Percentiles rank a stretch among this genome's conserved stretches.
Evolutionary conservation across 129 eudicot genomes (phyloP).

Genomic region (Sambucus nigra): DNA sequence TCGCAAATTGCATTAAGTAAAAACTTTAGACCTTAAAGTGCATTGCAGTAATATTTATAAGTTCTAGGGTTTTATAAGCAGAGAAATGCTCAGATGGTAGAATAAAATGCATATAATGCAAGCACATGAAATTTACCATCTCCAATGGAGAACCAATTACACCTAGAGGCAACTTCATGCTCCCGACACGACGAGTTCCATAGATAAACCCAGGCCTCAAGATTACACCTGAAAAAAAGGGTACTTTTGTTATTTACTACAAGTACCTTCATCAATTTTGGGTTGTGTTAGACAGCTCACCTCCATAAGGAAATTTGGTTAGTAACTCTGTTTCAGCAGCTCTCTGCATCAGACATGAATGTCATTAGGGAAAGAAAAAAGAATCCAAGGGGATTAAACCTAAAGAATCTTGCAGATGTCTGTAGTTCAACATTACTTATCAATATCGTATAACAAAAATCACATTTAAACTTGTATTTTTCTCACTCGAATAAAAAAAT

Average conservation of each 20-base stretch:
- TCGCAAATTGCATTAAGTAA: too few relatives aligned
- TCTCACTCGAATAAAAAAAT: too few relatives aligned
- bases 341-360: conserved; percentile 42
- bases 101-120: neutral
- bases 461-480: too few relatives aligned
- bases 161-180: conserved; percentile 90
- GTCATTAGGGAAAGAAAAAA: neutral
- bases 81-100: too few relatives aligned
- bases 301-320: conserved; percentile 81
- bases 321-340: conserved; percentile 91
- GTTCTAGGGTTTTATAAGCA: too few relatives aligned
- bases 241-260: neutral
- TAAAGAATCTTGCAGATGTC: neutral
- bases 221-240: conserved; percentile 57
- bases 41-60: too few relatives aligned
- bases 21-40: too few relatives aligned
- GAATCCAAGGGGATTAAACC: too few relatives aligned
- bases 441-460: too few relatives aligned
- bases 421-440: neutral
- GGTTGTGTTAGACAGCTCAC: conserved; percentile 27
- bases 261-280: neutral
- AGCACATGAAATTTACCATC: conserved; percentile 37
- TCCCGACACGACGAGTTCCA: conserved; percentile 90
- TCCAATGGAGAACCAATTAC: conserved; percentile 92
- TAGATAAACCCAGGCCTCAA: conserved; percentile 93